Evolutionary conservation across 2,329 filamentous ascomycete species (phyloP), one percentile per base, ranked within the genome.

Genomic region (Amylocarpus encephaloides): DNA sequence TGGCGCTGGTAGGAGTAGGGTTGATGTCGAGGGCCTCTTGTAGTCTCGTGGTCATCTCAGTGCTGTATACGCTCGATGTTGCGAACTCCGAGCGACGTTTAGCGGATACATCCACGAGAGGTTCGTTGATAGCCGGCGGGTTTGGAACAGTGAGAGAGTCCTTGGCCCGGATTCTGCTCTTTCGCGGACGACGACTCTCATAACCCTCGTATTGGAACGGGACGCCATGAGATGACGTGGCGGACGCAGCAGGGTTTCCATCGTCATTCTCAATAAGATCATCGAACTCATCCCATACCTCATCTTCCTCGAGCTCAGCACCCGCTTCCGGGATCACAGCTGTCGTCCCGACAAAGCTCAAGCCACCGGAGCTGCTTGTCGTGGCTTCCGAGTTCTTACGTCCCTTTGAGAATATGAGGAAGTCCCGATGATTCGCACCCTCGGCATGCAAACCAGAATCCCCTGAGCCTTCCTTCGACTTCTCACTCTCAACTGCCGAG

Each of bases 281-380:
- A 58, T 97, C 84, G 64, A 94, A 96, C 68, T 97, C 92, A 52
- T 91, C 84, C 92, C 92, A 97, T 1, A 95, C 78, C 64, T 96
- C 92, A 60, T 96, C 92, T 57, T 94, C 87, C 68, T 95, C 92
- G 46, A 84, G 75, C 0, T 80, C 83, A 3, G 82, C 80, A 40
- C 73, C 74, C 1, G 79, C 73, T 2, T 73, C 70, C 0, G 86
- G 85, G 18, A 86, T 72, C 2, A 88, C 70, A 6, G 86, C 83
- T 13, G 82, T 86, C 3, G 83, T 47, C 5, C 78, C 77, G 11
- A 76, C 74, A 55, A 77, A 82, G 49, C 78, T 81, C 45, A 76
- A 71, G 12, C 52, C 50, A 0, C 79, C 81, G 2, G 86, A 88
- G 59, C 80, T 87, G 15, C 74, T 79, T 4, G 70, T 71, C 30